Conservation (phyloP, 768 basidiomycete species). For the Coprinopsis cinerea region DNA sequence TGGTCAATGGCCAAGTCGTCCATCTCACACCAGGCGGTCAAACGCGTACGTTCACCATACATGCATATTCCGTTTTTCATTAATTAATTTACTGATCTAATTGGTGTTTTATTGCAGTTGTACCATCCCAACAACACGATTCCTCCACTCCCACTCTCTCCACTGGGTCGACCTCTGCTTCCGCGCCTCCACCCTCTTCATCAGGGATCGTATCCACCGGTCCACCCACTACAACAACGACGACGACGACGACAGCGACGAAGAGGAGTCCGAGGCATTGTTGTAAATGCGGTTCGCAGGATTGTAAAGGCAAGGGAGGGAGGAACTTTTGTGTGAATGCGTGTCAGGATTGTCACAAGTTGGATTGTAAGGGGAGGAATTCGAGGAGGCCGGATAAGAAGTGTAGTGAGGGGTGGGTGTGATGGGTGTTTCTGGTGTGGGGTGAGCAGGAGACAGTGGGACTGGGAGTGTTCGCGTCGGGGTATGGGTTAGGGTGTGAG, state of each 20-base stretch:
- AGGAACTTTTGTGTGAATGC: constrained; percentile 64
- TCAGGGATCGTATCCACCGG: background rate
- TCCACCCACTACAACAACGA: constrained; percentile 5
- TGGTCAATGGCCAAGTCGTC: constrained; percentile 21
- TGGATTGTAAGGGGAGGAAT: constrained; percentile 73
- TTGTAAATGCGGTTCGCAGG: constrained; percentile 75
- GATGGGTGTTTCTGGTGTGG: no score
- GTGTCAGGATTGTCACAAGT: constrained; percentile 80
- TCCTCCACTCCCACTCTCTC: no score
- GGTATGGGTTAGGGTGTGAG: no score
- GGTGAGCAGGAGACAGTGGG: no score
- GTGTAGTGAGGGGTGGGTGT: constrained; percentile 53
- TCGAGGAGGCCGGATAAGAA: constrained; percentile 71
- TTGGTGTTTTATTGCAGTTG: no score
- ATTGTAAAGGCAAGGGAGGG: constrained; percentile 82
- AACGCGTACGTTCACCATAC: constrained; percentile 18
- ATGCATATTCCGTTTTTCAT: no score
- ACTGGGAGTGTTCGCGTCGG: no score
- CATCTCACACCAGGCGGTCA: constrained; percentile 12
- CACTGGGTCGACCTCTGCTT: no score
- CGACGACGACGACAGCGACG: constrained; percentile 13
- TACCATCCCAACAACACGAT: no score
- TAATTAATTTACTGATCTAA: no score
- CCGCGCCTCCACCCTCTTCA: no score
- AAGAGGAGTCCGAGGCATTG: constrained; percentile 72